Evolutionary conservation across 805 yeast genomes (phyloP).

Genomic region (Lipomyces sp.): DNA sequence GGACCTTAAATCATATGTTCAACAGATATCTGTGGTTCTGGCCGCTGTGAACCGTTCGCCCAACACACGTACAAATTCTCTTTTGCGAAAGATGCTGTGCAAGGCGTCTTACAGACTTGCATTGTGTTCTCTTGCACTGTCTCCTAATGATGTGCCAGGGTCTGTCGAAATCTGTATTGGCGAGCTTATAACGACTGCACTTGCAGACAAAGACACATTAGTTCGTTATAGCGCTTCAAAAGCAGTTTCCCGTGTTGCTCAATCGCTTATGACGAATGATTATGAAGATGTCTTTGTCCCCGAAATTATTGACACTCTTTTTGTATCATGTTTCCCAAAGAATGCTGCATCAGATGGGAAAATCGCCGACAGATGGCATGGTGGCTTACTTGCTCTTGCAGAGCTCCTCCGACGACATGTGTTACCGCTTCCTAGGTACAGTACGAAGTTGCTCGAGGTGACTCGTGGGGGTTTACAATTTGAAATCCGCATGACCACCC

Average conservation of each 20-base stretch:
- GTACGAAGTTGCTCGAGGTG: slow-evolving; percentile 28
- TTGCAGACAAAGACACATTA: slow-evolving; percentile 57
- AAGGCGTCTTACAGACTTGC: slow-evolving; percentile 31
- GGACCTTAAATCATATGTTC: slow-evolving; percentile 16
- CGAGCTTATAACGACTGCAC: slow-evolving; percentile 50
- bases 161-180: slow-evolving; percentile 56
- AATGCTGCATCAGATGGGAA: slow-evolving; percentile 35
- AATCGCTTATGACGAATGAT: slow-evolving; percentile 14
- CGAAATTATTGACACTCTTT: slow-evolving; percentile 22
- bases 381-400: slow-evolving; percentile 62
- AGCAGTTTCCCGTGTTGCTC: slow-evolving; percentile 44
- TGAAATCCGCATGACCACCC: slow-evolving; percentile 59
- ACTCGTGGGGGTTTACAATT: slow-evolving; percentile 51
- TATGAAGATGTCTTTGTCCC: slow-evolving; percentile 13
- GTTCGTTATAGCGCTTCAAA: slow-evolving; percentile 72
- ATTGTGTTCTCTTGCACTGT: slow-evolving; percentile 22
- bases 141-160: slow-evolving; percentile 46
- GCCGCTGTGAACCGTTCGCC: neutral
- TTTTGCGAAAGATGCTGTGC: slow-evolving; percentile 25
- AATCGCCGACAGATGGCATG: slow-evolving; percentile 58
- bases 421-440: slow-evolving; percentile 15
- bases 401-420: slow-evolving; percentile 48
- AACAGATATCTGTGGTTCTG: slow-evolving; percentile 3
- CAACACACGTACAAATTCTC: slow-evolving; percentile 7
- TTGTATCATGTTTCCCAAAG: slow-evolving; percentile 15